Percentiles rank a stretch among this genome's conserved stretches.
Conservation (phyloP, 2,329 filamentous ascomycete genomes). For the Metarhizium rileyi region DNA sequence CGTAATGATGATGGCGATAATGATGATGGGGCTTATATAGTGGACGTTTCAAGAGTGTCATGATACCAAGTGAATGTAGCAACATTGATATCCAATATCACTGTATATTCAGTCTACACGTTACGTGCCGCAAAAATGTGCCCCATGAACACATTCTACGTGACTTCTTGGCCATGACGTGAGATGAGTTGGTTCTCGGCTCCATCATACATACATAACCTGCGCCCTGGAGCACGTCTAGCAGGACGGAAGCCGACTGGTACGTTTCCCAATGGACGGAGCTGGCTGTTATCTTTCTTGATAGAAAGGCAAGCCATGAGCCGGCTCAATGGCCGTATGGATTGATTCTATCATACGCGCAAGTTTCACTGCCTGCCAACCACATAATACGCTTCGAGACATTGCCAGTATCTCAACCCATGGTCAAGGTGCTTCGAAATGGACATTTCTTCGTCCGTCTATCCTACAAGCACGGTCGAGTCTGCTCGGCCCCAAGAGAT, state of each 20-base stretch:
- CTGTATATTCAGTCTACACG: not conserved
- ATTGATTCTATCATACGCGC: not conserved
- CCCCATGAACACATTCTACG: no score
- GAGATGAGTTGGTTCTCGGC: no score
- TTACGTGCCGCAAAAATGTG: no score
- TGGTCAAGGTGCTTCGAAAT: constrained; percentile 1
- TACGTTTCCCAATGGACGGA: no score
- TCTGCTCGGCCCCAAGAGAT: constrained; percentile 41
- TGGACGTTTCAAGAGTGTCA: not conserved
- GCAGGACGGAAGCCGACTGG: no score
- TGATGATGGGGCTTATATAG: not conserved
- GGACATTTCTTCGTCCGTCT: not conserved
- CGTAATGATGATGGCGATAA: not conserved
- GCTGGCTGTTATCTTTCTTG: no score
- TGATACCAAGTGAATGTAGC: not conserved
- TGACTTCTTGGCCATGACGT: no score
- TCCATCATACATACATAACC: no score
- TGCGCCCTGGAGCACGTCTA: no score
- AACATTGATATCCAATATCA: not conserved
- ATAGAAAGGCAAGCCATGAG: no score
- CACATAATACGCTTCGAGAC: not conserved
- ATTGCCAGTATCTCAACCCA: not conserved
- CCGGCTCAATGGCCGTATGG: not conserved
- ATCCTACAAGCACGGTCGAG: constrained; percentile 50
- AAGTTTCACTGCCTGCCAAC: not conserved